Base-by-base conservation (phyloP, 495 filamentous ascomycete species). In the Penicillium goetzii region DNA sequence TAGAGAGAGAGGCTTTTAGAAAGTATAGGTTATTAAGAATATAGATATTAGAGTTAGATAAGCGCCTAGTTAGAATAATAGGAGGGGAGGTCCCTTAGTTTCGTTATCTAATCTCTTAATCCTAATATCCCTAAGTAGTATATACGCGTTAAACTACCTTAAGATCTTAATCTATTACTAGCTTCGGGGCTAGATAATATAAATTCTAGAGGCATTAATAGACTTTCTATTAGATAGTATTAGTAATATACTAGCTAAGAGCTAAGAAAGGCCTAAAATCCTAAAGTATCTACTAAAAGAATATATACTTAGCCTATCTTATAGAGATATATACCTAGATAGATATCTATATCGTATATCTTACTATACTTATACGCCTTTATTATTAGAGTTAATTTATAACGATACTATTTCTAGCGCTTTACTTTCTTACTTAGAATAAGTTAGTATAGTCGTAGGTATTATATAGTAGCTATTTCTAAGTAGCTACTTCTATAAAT, bases 231-330 rank as follows among this genome's bases (percentile, higher is more conserved):
- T 17, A 19, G 40, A 10, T 19, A 43, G 40, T 17, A 21, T 43
- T 19, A 7, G 40, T 5, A 17, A 43, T 17, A 3, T 49, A 49
- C 45, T 49, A 49, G 23, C 23, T 49, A 11, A 15, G 45, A 11
- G 21, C 23, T 5, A 23, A 49, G 45, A 55, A 62, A 62, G 15
- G n/a, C 28, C 52, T 32, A 55, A 34, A 55, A 55, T 55, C 52
- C 52, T 19, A 32, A 55, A 36, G 19, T 32, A 34, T 55, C 52
- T 5, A n/a, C 52, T 17, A 32, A 55, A 23, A 55, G 5, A 36
- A 55, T 55, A 25, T 8, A 55, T 10, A 55, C 52, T 55, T 55
- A n/a, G 15, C 52, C 30, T 14, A n/a, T 36, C n/a, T 55, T 32
- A 19, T 32, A 32, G 32, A 55, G 28, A 19, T 32, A 32, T 0